Percentiles rank a stretch among this genome's conserved stretches.
Conservation (phyloP, 768 basidiomycete species). For the Kwoniella botswanensis region DNA sequence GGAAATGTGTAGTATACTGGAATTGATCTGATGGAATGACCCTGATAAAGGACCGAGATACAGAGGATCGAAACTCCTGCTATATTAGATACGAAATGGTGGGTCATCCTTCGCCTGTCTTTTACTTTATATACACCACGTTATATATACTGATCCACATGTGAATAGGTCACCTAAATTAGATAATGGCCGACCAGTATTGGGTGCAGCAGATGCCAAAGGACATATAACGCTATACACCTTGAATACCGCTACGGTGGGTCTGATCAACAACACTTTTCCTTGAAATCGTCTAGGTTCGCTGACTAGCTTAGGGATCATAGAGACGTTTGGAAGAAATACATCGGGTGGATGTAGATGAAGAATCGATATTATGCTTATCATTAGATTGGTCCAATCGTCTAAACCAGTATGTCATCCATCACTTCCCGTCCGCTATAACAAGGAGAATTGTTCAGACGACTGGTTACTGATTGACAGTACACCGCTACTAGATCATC, state of each 20-base stretch:
- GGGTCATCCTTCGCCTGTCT: constrained; percentile 16
- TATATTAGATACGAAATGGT: constrained; percentile 96
- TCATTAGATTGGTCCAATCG: constrained; percentile 93
- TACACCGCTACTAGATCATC: constrained; percentile 15
- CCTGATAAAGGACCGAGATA: constrained; percentile 61
- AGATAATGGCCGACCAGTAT: constrained; percentile 49
- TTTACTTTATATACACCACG: neutral
- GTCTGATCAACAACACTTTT: constrained; percentile 24
- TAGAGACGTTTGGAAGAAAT: constrained; percentile 42
- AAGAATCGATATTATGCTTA: constrained; percentile 73
- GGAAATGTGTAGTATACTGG: neutral
- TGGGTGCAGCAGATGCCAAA: constrained; percentile 84
- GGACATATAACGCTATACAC: constrained; percentile 73
- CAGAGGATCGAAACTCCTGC: constrained; percentile 76
- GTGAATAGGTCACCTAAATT: constrained; percentile 26
- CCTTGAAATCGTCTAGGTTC: neutral
- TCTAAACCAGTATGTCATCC: constrained; percentile 39
- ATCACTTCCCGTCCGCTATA: neutral
- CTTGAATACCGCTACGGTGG: constrained; percentile 65
- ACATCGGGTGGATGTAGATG: constrained; percentile 56
- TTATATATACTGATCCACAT: neutral
- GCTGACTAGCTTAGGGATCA: neutral
- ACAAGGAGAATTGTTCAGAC: too few relatives aligned
- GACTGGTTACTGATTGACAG: too few relatives aligned
- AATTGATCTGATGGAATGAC: neutral